Evolutionary conservation across 2,329 filamentous ascomycete genomes (phyloP).

Genomic region (Fusarium penzigii): DNA sequence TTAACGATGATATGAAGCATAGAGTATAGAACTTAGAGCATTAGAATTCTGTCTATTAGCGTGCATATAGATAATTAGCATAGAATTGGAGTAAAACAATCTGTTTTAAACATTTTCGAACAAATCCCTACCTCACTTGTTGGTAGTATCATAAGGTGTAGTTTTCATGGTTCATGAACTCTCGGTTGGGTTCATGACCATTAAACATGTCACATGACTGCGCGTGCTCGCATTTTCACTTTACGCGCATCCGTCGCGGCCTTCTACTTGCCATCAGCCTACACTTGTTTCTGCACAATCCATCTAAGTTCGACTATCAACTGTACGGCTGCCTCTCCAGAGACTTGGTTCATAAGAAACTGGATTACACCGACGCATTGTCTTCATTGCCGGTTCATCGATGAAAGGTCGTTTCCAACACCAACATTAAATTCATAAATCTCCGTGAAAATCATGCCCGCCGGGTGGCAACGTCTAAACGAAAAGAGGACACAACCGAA

Average conservation of each 20-base stretch:
- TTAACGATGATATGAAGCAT: background rate
- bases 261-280: background rate
- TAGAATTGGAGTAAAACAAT: too few relatives aligned
- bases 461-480: conserved; percentile 79
- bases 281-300: background rate
- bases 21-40: background rate
- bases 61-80: too few relatives aligned
- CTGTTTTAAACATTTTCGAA: background rate
- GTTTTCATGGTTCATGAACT: background rate
- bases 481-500: conserved; percentile 74
- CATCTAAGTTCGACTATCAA: too few relatives aligned
- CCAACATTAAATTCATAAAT: background rate
- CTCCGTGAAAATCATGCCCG: conserved; percentile 57
- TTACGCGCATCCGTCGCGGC: background rate
- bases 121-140: too few relatives aligned
- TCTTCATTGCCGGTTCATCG: background rate
- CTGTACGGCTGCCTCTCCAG: background rate
- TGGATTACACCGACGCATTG: too few relatives aligned
- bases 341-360: background rate
- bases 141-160: background rate
- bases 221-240: background rate
- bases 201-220: background rate
- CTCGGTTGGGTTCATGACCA: background rate
- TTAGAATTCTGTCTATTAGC: too few relatives aligned
- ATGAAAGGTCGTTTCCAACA: background rate